Conservation (phyloP, 768 basidiomycete species). For the Russula sp. region DNA sequence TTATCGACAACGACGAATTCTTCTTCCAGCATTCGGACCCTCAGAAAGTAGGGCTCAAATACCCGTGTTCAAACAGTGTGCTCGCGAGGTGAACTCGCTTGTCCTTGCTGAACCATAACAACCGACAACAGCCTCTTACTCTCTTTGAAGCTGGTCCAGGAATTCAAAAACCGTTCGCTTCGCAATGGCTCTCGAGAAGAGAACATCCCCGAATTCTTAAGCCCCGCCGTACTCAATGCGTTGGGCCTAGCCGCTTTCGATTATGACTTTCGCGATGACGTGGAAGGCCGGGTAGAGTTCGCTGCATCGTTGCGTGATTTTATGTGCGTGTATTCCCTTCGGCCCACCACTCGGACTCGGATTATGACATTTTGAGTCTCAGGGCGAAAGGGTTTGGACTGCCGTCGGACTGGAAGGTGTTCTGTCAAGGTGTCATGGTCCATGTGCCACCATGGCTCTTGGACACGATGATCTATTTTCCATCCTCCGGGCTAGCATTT, state of each 20-base stretch:
- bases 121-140: not conserved
- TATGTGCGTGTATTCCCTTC: conserved; percentile 1
- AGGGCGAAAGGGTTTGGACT: conserved; percentile 19
- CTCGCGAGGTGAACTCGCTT: conserved; percentile 5
- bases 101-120: not conserved
- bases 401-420: conserved; percentile 17
- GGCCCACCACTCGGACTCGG: not conserved
- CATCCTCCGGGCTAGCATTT: conserved; percentile 14
- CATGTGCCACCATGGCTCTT: conserved; percentile 7
- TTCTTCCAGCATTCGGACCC: conserved; percentile 11
- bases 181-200: not conserved
- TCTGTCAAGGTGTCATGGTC: conserved; percentile 13
- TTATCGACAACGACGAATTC: conserved; percentile 9
- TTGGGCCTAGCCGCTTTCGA: conserved; percentile 14
- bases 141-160: conserved; percentile 5
- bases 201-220: conserved; percentile 10
- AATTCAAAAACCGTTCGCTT: not conserved
- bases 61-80: conserved; percentile 14
- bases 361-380: not conserved
- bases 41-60: conserved; percentile 8
- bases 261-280: conserved; percentile 15
- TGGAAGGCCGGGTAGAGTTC: conserved; percentile 2
- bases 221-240: conserved; percentile 12
- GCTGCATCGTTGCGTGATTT: conserved; percentile 12
- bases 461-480: conserved; percentile 7